Evolutionary conservation across 352 stramenopile genomes (phyloP), one percentile per base, ranked within the genome.

Genomic region (Phytophthora agathidicida): DNA sequence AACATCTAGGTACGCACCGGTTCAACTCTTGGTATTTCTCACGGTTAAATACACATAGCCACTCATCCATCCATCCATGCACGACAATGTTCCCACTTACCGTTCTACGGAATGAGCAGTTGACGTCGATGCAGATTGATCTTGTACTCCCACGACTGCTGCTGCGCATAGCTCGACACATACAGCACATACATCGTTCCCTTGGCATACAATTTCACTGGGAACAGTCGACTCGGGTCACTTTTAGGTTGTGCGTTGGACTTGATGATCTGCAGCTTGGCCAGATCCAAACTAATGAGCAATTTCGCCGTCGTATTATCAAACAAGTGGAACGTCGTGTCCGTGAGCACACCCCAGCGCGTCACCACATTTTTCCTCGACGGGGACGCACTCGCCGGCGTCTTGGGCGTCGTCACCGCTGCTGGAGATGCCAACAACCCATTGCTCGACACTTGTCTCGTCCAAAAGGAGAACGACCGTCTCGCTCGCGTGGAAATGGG

Each of bases 61-160:
- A n/a, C n/a, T 36, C 32, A 62, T 47, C 33, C 7, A 24, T 36
- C 31, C 50, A 67, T 38, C 8, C 44, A 50, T 31, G n/a, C 47
- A 46, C 27, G 11, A 17, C 23, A 4, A 44, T 16, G 17, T 10
- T n/a, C 30, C 11, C 11, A 14, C 37, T 14, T 31, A 2, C 27
- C 16, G 22, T 13, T 20, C 43, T 76, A 93, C 39, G 80, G 80
- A 50, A 93, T 83, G n/a, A 91, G 68, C n/a, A 91, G 69, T 46
- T 85, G 59, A 10, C 82, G 80, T 5, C 83, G 82, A 30, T 89
- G 80, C 42, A 83, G 60, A 27, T 92, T 77, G 56, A 93, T 92
- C 56, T 85, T 81, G 72, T 89, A 91, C 60, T 87, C 81, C 85
- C 85, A 94, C 5, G 70, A 72, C 60, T 88, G 82, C 60, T 91